A percentile compares a stretch with the other conserved stretches of the same genome.
These are phyloP conservation scores for Quercus cerris DNA, from an alignment of 306 rosid species.

Conservation along the genomic window DNA sequence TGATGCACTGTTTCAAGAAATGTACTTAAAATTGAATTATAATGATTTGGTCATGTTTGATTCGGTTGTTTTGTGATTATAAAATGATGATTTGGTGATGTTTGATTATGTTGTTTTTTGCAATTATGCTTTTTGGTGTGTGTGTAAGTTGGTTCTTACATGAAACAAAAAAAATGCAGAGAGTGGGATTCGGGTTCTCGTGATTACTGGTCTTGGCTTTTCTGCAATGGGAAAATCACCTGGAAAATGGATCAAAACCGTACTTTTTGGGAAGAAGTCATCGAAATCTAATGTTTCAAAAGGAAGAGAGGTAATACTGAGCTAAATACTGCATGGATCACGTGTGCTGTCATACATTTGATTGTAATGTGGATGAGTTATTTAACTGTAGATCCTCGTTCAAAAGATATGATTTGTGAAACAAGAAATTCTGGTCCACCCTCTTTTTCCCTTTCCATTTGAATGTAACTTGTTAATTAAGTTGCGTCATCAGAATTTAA, in stretches of 20 bases:
- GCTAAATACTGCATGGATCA: not conserved
- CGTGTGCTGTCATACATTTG: not conserved
- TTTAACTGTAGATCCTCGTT: slow-evolving; percentile 3
- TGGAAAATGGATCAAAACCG: slow-evolving; percentile 90
- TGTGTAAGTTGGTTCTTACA: not conserved
- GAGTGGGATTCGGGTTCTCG: slow-evolving; percentile 11
- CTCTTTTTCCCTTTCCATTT: slow-evolving; percentile 3
- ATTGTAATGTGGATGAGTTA: not conserved
- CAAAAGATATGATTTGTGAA: not conserved
- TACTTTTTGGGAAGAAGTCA: slow-evolving; percentile 84
- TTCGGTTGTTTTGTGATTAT: too few relatives aligned
- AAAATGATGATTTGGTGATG: not conserved
- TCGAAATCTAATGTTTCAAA: slow-evolving; percentile 61
- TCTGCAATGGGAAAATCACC: slow-evolving; percentile 91
- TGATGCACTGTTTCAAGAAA: too few relatives aligned
- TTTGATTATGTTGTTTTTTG: not conserved
- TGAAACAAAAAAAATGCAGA: slow-evolving; percentile 9
- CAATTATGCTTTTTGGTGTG: not conserved
- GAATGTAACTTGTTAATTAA: not conserved
- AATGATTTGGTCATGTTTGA: too few relatives aligned
- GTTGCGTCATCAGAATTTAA: not conserved
- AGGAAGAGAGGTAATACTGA: slow-evolving; percentile 59
- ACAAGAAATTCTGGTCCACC: not conserved
- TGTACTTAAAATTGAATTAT: too few relatives aligned
- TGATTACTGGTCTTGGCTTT: slow-evolving; percentile 32